Evolutionary conservation across 139 green algal genomes (phyloP).

Genomic region (Mesotaenium endlicherianum): DNA sequence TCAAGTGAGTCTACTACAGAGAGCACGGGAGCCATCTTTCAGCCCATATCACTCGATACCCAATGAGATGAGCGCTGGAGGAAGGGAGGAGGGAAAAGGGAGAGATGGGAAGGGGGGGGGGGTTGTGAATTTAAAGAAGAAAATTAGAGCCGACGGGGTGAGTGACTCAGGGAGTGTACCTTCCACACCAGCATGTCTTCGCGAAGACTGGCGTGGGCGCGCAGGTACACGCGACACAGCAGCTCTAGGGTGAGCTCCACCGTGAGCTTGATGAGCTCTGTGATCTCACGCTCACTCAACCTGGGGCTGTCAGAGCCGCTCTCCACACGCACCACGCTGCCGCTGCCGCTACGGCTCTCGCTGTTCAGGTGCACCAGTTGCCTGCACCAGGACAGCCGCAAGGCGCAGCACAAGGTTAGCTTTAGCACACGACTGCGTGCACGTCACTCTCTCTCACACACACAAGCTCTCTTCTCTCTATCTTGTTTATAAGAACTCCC

Average conservation of each 20-base stretch:
- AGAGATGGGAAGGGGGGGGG: neutral
- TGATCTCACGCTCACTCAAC: neutral
- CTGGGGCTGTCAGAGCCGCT: neutral
- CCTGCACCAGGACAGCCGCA: neutral
- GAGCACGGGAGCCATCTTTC: no score
- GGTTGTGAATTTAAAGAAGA: neutral
- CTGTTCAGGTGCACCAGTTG: neutral
- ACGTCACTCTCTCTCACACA: no score
- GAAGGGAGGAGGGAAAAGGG: neutral
- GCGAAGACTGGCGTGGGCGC: constrained; percentile 25
- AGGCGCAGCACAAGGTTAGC: no score
- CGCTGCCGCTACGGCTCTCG: neutral
- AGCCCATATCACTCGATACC: no score
- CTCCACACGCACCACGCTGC: neutral
- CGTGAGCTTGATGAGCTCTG: constrained; percentile 2
- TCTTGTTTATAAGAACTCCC: no score
- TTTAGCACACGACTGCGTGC: no score
- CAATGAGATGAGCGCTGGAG: neutral
- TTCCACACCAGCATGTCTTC: constrained; percentile 19
- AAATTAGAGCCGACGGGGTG: neutral
- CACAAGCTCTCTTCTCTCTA: no score
- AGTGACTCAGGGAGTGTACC: neutral
- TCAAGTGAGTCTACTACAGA: no score
- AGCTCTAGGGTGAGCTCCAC: constrained; percentile 23
- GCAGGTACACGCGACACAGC: constrained; percentile 25